phyloP scores from a whole-genome alignment of 2,329 filamentous ascomycete species.

The Alternaria alternata region DNA sequence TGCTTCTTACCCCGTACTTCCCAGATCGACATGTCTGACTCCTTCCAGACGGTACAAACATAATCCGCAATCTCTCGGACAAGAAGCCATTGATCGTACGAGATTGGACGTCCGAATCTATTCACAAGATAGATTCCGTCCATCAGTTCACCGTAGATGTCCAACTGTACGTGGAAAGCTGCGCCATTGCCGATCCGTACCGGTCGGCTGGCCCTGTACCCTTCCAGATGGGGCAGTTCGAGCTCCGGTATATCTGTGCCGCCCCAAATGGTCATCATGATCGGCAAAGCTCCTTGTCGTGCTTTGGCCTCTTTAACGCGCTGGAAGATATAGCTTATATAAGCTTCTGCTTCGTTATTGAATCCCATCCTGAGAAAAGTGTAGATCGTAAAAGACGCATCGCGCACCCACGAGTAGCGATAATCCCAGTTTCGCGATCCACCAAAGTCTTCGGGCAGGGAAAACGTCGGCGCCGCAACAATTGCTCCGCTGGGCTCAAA shows the following conservation, averaged over 20 bases:
- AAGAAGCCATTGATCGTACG: constrained; percentile 78
- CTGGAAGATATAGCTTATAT: constrained; percentile 80
- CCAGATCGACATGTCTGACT: constrained; percentile 83
- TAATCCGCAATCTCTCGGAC: constrained; percentile 75
- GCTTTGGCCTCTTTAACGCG: constrained; percentile 70
- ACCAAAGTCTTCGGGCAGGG: constrained; percentile 70
- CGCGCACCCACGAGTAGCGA: constrained; percentile 79
- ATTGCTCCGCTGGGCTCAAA: constrained; percentile 83
- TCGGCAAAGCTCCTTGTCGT: constrained; percentile 70
- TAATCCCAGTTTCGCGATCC: constrained; percentile 68
- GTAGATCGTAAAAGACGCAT: constrained; percentile 80
- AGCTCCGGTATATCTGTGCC: constrained; percentile 76
- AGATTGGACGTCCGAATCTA: constrained; percentile 77
- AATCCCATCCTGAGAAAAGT: constrained; percentile 79
- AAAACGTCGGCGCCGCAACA: constrained; percentile 78
- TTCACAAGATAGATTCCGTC: constrained; percentile 81
- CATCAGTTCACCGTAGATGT: constrained; percentile 82
- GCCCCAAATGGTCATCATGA: constrained; percentile 79
- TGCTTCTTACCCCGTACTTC: constrained; percentile 79
- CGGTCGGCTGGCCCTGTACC: constrained; percentile 74
- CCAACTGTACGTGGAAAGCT: constrained; percentile 77
- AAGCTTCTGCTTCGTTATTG: constrained; percentile 76
- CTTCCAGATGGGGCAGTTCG: constrained; percentile 74
- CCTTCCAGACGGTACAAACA: constrained; percentile 70
- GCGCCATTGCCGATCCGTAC: constrained; percentile 81